Base-by-base conservation (phyloP, 371 early-diverging fungal species). In the Umbelopsis sp. region DNA sequence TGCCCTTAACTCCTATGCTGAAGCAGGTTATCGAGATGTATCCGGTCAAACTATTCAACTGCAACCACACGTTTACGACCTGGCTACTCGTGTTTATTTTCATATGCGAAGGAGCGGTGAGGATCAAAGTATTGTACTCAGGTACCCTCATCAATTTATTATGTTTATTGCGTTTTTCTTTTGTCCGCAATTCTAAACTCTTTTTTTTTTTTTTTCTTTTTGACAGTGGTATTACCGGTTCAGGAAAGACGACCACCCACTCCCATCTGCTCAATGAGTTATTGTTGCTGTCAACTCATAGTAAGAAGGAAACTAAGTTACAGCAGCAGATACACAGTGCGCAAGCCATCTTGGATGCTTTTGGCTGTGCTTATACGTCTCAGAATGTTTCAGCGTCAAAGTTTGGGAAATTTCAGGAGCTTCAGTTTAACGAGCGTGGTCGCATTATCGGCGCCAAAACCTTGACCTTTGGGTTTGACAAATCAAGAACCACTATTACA, bases 71-170 rank as follows among this genome's bases (percentile, higher is more conserved):
- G 80, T 87, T 45, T 89, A 86, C 66, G 88, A 89, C 67, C 74
- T 90, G 41, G 87, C 90, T 37, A 83, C 87, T 51, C 80, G 80
- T 62, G 87, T 88, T 6, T 92, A 92, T 72, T 87, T 86, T 71
- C 94, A 84, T 85, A 92, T 84, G 93, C 91, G 90, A 79, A 89
- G 86, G 82, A 90, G 92, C 69, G 94, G 86, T 66, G 93, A 86
- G 86, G 96, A 85, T 86, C 95, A 86, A 74, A 89, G 81, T 81
- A 93, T 86, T 78, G 87, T 92, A 41, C 77, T 86, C 76, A 93
- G 84, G 89, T 93, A 89, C 51, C 63, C 48, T 46, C 57, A 66
- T 70, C 63, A 44, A 14, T 63, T 69, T 65, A 64, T 37, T 51
- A 29, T 37, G 50, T 62, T 68, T 41, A 18, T 46, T 20, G 41